Evolutionary conservation across 2,329 filamentous ascomycete species (phyloP).

Genomic region (Colletotrichum sp.): DNA sequence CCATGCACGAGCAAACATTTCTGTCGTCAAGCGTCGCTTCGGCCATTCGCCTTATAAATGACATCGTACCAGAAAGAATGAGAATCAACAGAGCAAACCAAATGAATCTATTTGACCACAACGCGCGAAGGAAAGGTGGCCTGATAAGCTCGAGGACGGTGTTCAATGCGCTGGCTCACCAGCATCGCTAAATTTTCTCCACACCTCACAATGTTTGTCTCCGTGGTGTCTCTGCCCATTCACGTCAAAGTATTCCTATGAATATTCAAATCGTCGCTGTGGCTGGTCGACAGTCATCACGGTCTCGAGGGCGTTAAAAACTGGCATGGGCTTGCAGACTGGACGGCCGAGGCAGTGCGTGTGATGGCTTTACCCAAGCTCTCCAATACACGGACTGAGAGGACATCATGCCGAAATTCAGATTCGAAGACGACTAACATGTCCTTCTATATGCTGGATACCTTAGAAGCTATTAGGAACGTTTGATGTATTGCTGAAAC

Average conservation of each 20-base stretch:
- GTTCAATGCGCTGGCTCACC: neutral
- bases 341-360: neutral
- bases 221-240: neutral
- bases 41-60: neutral
- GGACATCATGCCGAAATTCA: neutral
- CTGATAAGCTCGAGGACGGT: neutral
- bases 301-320: neutral
- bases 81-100: neutral
- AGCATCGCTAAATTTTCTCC: accelerated
- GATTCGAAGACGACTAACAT: neutral
- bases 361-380: neutral
- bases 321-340: neutral
- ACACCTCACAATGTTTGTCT: neutral
- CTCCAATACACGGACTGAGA: neutral
- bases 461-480: neutral
- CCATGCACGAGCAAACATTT: neutral
- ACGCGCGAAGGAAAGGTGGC: neutral
- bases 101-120: accelerated
- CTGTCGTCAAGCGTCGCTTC: accelerated
- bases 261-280: neutral
- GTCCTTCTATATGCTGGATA: neutral
- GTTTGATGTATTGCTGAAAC: neutral
- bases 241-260: neutral
- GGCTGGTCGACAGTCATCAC: neutral
- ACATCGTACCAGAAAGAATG: neutral